Base-by-base conservation (phyloP, 306 rosid species). In the Cicer yamashitae region DNA sequence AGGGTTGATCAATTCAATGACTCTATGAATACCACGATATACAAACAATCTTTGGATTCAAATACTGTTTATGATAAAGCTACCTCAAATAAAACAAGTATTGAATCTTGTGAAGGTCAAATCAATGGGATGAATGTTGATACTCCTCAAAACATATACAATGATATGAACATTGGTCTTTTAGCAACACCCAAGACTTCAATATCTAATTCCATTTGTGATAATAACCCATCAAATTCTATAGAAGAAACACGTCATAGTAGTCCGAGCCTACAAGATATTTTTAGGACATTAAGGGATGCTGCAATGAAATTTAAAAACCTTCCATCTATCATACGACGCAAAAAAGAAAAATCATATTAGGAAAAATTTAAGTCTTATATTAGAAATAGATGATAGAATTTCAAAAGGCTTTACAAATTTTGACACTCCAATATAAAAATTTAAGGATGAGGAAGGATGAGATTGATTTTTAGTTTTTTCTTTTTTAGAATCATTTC, bases 251-350 rank as follows among this genome's bases (percentile, higher is more conserved):
- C 0, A 3, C 6, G 1, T 34, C 17, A 6, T 72, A 22, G 46
- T 10, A 18, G 25, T 15, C 37, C 40, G 6, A 72, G 76, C 65
- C 67, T 72, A 13, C 69, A 30, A 48, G 73, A 61, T 9, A 17
- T 18, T 8, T 68, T 81, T 52, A 84, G 74, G n/a, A 37, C 73
- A 34, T 54, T 81, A 53, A 84, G 74, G 37, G 57, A 58, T 18
- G 62, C 80, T 14, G 79, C 77, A 7, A 71, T 39, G 57, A 75
- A 50, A 39, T 85, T 45, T 37, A 71, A 74, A 67, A 63, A 71
- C 37, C 43, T 65, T 3, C 88, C 88, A 15, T 78, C 88, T 43
- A 85, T 54, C 34, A 1, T 51, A 7, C 3, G 14, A n/a, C 6
- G 13, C 6, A 6, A 1, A 2, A 6, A 41, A 6, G 6, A 41